These are phyloP conservation scores for Didymellaceae sp. DNA, from an alignment of 2,329 filamentous ascomycete genomes.

Conservation along the genomic window DNA sequence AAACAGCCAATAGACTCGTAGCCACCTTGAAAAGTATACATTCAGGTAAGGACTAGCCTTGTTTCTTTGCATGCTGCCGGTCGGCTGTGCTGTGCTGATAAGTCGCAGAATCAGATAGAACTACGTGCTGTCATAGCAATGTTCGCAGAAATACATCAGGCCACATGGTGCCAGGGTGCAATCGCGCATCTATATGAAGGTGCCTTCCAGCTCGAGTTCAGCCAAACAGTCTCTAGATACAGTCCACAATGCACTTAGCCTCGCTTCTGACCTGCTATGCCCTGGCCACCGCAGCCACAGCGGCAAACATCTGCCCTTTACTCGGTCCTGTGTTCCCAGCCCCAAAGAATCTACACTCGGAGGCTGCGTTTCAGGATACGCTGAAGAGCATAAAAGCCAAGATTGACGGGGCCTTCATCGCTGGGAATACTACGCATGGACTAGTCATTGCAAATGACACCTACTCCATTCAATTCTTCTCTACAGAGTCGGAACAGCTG, in stretches of 20 bases:
- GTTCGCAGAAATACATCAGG: conserved; percentile 1
- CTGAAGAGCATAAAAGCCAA: conserved; percentile 1
- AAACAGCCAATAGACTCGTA: too few species aligned
- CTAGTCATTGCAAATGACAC: conserved; percentile 12
- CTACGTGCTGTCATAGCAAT: too few species aligned
- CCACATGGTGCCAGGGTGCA: too few species aligned
- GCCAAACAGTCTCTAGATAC: not conserved
- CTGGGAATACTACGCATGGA: conserved; percentile 16
- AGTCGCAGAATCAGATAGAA: too few species aligned
- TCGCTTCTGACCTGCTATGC: conserved; percentile 50
- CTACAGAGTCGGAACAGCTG: conserved; percentile 1
- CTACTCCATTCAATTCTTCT: conserved; percentile 23
- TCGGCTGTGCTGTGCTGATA: too few species aligned
- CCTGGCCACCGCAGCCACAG: conserved; percentile 50
- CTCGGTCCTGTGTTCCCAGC: conserved; percentile 18
- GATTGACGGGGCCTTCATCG: conserved; percentile 10
- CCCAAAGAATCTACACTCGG: conserved; percentile 3
- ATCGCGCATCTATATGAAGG: too few species aligned
- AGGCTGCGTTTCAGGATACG: conserved; percentile 1
- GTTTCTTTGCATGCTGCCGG: too few species aligned
- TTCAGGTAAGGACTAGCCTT: too few species aligned
- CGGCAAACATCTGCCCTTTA: conserved; percentile 13
- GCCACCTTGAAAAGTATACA: too few species aligned
- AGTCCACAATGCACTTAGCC: conserved; percentile 35
- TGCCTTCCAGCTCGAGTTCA: not conserved